Evolutionary conservation across 2,329 filamentous ascomycete genomes (phyloP).

Genomic region (Beauveria pseudobassiana): DNA sequence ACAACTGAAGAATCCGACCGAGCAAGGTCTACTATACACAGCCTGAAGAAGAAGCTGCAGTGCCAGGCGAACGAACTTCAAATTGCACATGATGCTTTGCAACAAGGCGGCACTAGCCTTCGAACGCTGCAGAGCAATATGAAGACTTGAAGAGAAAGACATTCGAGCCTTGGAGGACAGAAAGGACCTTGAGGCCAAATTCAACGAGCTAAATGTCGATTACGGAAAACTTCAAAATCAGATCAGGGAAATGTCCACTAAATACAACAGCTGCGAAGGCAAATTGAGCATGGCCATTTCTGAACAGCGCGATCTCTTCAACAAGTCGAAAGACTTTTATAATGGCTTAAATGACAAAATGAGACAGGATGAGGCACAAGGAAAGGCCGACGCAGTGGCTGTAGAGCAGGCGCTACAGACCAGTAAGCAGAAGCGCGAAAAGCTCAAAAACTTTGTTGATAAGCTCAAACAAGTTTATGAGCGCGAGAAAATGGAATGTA

Average conservation of each 20-base stretch:
- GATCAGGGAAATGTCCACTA: background rate
- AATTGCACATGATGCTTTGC: constrained; percentile 15
- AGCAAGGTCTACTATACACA: constrained; percentile 12
- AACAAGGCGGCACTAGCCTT: background rate
- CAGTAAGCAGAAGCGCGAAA: constrained; percentile 3
- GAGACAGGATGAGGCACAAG: background rate
- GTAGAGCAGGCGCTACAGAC: background rate
- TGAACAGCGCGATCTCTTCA: constrained; percentile 12
- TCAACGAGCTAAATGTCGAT: constrained; percentile 7
- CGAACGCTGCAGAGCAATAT: background rate
- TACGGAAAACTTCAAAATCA: background rate
- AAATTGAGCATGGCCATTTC: constrained; percentile 1
- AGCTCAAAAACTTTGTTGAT: background rate
- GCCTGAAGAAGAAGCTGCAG: constrained; percentile 1
- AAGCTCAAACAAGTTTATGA: background rate
- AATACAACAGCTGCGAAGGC: background rate
- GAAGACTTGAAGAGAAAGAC: background rate
- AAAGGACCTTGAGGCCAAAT: constrained; percentile 1
- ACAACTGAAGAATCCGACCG: background rate
- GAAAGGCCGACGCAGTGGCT: background rate
- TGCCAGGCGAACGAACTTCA: constrained; percentile 16
- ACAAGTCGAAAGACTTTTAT: constrained; percentile 7
- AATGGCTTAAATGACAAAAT: background rate
- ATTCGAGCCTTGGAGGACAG: background rate
- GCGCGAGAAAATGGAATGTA: background rate